Percentiles rank a stretch among this genome's conserved stretches.
These are phyloP conservation scores for Hyphodiscus hymeniophilus DNA, from an alignment of 495 filamentous ascomycete genomes.

Conservation along the genomic window DNA sequence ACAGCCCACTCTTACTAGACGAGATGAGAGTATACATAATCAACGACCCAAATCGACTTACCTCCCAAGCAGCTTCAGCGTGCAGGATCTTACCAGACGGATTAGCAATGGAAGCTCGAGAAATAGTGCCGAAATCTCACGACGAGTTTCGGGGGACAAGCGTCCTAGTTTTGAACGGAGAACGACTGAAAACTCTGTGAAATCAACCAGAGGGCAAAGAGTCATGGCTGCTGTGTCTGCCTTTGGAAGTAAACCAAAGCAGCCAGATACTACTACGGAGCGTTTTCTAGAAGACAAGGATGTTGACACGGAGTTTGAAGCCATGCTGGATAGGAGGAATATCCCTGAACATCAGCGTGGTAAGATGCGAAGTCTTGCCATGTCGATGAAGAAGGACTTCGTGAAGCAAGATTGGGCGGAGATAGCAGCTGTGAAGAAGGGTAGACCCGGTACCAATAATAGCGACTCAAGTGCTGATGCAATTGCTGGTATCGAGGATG, in stretches of 20 bases:
- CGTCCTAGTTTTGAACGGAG: slow-evolving; percentile 21
- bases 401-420: slow-evolving; percentile 79
- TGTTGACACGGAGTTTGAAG: slow-evolving; percentile 50
- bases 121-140: slow-evolving; percentile 16
- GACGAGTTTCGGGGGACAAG: slow-evolving; percentile 11
- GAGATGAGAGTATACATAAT: slow-evolving; percentile 17
- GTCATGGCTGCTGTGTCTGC: slow-evolving; percentile 61
- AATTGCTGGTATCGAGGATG: slow-evolving; percentile 6
- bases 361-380: slow-evolving; percentile 83
- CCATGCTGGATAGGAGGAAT: slow-evolving; percentile 73
- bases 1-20: slow-evolving; percentile 43
- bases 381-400: slow-evolving; percentile 90
- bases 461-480: slow-evolving; percentile 27
- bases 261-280: slow-evolving; percentile 32
- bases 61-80: slow-evolving; percentile 21
- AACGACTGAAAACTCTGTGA: slow-evolving; percentile 21
- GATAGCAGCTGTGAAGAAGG: slow-evolving; percentile 33
- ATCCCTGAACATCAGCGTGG: slow-evolving; percentile 89
- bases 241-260: slow-evolving; percentile 24
- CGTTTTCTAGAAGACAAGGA: slow-evolving; percentile 22
- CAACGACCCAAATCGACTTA: slow-evolving; percentile 23
- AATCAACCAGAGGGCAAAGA: slow-evolving; percentile 36
- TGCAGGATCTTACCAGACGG: slow-evolving; percentile 21
- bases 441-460: slow-evolving; percentile 22
- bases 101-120: slow-evolving; percentile 13